phyloP scores from a whole-genome alignment of 495 filamentous ascomycete species.

The Baudoinia panamericana region DNA sequence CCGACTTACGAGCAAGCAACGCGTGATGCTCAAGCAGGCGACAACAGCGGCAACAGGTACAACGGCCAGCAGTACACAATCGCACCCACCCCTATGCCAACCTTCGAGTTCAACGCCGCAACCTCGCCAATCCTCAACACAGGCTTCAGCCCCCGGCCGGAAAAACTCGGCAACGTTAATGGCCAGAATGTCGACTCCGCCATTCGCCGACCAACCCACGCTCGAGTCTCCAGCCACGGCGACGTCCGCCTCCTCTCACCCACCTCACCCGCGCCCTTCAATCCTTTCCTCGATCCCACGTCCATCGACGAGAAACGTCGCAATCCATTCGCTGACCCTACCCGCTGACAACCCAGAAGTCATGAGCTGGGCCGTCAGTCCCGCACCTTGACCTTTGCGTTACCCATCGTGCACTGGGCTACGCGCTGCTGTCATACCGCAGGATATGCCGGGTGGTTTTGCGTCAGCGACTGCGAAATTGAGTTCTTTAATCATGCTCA shows the following conservation, averaged over 20 bases:
- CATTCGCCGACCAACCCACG: conserved; percentile 24
- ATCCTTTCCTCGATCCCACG: background rate
- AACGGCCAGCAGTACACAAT: conserved; percentile 25
- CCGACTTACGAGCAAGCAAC: conserved; percentile 21
- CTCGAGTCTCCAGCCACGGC: conserved; percentile 27
- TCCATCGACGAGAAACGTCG: conserved; percentile 21
- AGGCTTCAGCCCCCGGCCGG: conserved; percentile 14
- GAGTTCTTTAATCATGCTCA: conserved; percentile 20
- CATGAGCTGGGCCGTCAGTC: conserved; percentile 19
- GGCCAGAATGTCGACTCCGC: conserved; percentile 25
- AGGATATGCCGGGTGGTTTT: conserved; percentile 3
- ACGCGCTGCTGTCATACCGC: conserved; percentile 13
- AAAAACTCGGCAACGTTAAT: conserved; percentile 25
- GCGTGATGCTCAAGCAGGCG: background rate
- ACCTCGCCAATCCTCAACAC: conserved; percentile 14
- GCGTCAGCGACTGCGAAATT: conserved; percentile 5
- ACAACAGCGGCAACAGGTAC: conserved; percentile 14
- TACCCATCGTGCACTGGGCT: conserved; percentile 20
- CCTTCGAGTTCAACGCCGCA: conserved; percentile 17
- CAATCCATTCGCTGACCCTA: conserved; percentile 26
- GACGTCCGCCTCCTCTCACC: conserved; percentile 25
- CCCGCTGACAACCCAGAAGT: conserved; percentile 18
- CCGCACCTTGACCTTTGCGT: conserved; percentile 28
- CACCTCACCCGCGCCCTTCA: background rate
- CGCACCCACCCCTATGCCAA: conserved; percentile 25